These are phyloP conservation scores for Pseudotsuga menziesii DNA, from an alignment of 75 land plant genomes.

Conservation along the genomic window DNA sequence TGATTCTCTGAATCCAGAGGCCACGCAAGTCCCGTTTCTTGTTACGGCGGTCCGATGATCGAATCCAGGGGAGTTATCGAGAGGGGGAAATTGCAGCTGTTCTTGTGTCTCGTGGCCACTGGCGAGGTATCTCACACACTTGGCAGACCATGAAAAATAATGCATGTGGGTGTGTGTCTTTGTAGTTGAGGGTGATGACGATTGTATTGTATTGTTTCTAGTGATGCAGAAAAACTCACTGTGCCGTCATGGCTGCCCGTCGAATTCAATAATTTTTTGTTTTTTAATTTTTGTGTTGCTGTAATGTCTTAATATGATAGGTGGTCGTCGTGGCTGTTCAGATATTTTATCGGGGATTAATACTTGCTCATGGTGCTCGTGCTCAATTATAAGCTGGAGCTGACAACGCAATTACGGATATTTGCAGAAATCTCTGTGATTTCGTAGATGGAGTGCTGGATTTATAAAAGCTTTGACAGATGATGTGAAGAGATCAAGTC, in stretches of 20 bases:
- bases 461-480: not conserved
- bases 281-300: not conserved
- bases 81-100: not conserved
- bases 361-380: not conserved
- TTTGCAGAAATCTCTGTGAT: not conserved
- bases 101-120: slow-evolving; percentile 5
- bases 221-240: too few relatives aligned
- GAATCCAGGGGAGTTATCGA: not conserved
- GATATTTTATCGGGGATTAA: not conserved
- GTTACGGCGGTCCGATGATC: slow-evolving; percentile 64
- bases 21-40: slow-evolving; percentile 98
- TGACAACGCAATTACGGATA: not conserved
- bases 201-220: too few relatives aligned
- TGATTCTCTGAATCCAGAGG: slow-evolving; percentile 96
- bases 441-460: not conserved
- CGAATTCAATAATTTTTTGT: not conserved
- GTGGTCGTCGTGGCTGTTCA: not conserved
- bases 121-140: not conserved
- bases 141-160: not conserved
- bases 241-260: not conserved
- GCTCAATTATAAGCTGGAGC: not conserved
- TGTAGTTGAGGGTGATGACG: not conserved
- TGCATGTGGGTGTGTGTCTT: slow-evolving; percentile 2
- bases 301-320: not conserved
- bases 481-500: not conserved